Evolutionary conservation across 495 filamentous ascomycete species (phyloP), one percentile per base, ranked within the genome.

Genomic region (Annulohypoxylon nitens): DNA sequence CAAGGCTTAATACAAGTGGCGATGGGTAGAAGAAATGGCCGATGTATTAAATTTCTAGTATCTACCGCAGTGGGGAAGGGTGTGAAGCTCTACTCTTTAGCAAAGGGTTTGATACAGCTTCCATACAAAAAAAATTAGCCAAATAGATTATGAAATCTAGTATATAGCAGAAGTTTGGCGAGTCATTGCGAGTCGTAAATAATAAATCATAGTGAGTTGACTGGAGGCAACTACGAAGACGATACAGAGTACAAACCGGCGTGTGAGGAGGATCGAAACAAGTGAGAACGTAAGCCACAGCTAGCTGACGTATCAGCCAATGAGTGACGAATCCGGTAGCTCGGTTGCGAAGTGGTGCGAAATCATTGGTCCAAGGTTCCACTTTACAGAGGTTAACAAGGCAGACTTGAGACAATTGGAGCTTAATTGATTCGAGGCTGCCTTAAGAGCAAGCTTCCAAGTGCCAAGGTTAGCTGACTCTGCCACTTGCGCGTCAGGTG

Each of bases 271-370:
- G 70, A 62, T 67, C 14, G 30, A 67, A 16, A 48, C 30, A 25
- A 58, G 20, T 43, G 37, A 37, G 5, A 34, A 26, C 47, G 20
- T 69, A 55, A 74, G 71, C 71, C 66, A 74, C 62, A 54, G 57
- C 53, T 25, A 74, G 71, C 66, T 70, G 67, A 63, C 43, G 51
- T 45, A 50, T 48, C 60, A 47, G 18, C 72, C 72, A 75, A 75
- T 70, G 45, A 64, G 23, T 26, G 63, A 68, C 64, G 62, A 64
- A 70, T 64, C 57, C 62, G 67, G 67, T 41, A 53, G 43, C 61
- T 48, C 55, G 59, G 37, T 54, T 33, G 43, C 55, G 47, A 51
- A 16, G 14, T 33, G 43, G 48, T 60, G 62, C 20, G n/a, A 25
- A 54, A 68, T 57, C 51, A 61, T 70, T 67, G 67, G 43, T 51